phyloP scores from a whole-genome alignment of 768 basidiomycete species.

The Galerina sulciceps region DNA sequence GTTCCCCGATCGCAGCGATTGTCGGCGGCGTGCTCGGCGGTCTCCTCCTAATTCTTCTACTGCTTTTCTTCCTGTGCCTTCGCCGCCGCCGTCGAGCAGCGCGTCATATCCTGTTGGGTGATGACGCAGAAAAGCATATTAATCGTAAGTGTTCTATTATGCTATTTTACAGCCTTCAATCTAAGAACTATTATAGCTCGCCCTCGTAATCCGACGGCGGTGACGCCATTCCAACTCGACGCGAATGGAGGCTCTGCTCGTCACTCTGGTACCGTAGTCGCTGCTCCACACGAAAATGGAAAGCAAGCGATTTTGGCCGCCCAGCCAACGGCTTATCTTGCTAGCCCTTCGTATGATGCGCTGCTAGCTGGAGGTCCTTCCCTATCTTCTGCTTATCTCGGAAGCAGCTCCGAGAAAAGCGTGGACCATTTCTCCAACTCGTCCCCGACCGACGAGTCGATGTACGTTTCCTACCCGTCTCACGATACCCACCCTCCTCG shows the following conservation, averaged over 20 bases:
- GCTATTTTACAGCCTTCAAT: neutral
- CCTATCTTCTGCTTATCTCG: too few relatives aligned
- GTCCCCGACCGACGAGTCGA: too few relatives aligned
- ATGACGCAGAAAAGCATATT: neutral
- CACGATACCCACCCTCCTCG: too few relatives aligned
- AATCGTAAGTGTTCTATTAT: neutral
- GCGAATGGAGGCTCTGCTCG: neutral
- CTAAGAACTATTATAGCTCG: neutral
- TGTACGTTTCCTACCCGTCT: too few relatives aligned
- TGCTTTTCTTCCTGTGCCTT: conserved; percentile 3
- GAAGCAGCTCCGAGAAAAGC: too few relatives aligned
- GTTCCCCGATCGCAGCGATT: neutral
- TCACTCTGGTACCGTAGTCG: neutral
- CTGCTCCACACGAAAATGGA: too few relatives aligned
- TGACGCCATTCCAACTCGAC: neutral
- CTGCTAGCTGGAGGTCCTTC: too few relatives aligned
- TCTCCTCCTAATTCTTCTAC: neutral
- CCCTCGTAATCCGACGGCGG: neutral
- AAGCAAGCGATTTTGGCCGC: too few relatives aligned
- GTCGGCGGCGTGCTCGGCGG: conserved; percentile 6
- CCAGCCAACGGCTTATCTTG: too few relatives aligned
- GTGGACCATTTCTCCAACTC: too few relatives aligned
- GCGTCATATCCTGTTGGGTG: neutral
- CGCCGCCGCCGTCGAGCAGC: neutral
- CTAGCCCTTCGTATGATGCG: too few relatives aligned